A percentile compares a stretch with the other conserved stretches of the same genome.
Evolutionary conservation across 208 protist genomes (phyloP).

Genomic region (Blastocrithidia nonstop): DNA sequence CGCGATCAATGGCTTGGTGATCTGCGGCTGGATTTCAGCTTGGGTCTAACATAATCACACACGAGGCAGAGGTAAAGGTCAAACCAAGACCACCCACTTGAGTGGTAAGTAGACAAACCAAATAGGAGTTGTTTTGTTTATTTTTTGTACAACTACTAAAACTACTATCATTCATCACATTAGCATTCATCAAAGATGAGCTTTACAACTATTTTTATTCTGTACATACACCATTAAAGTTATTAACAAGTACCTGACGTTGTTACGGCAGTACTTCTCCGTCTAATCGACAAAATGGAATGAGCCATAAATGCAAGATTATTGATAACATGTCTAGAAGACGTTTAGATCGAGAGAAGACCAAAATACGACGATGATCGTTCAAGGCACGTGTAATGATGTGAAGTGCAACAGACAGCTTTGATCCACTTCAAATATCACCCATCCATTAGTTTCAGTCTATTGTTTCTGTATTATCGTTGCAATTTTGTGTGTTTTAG

Average conservation of each 20-base stretch:
- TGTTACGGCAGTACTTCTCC: conserved; percentile 27
- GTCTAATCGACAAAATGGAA: conserved; percentile 44
- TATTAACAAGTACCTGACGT: conserved; percentile 39
- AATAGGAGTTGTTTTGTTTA: conserved; percentile 11
- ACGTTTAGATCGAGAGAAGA: conserved; percentile 68
- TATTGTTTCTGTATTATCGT: too few species aligned
- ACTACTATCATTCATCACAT: too few species aligned
- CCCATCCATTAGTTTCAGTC: too few species aligned
- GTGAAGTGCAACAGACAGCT: conserved; percentile 38
- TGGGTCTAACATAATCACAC: conserved; percentile 92
- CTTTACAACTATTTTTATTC: too few species aligned
- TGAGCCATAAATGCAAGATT: conserved; percentile 17
- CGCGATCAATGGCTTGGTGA: conserved; percentile 93
- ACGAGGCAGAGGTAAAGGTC: conserved; percentile 90
- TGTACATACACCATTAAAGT: too few species aligned
- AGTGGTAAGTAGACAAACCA: conserved; percentile 93
- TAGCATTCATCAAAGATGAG: too few species aligned
- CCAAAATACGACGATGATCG: conserved; percentile 36
- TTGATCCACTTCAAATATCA: conserved; percentile 37
- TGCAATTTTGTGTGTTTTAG: too few species aligned
- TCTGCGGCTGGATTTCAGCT: conserved; percentile 96
- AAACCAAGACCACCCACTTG: conserved; percentile 96
- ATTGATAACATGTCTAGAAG: conserved; percentile 34
- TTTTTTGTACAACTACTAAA: conserved; percentile 89
- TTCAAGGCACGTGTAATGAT: conserved; percentile 22